Evolutionary conservation across 192 early-diverging fungal species (phyloP), one percentile per base, ranked within the genome.

Genomic region (Podila epigama): DNA sequence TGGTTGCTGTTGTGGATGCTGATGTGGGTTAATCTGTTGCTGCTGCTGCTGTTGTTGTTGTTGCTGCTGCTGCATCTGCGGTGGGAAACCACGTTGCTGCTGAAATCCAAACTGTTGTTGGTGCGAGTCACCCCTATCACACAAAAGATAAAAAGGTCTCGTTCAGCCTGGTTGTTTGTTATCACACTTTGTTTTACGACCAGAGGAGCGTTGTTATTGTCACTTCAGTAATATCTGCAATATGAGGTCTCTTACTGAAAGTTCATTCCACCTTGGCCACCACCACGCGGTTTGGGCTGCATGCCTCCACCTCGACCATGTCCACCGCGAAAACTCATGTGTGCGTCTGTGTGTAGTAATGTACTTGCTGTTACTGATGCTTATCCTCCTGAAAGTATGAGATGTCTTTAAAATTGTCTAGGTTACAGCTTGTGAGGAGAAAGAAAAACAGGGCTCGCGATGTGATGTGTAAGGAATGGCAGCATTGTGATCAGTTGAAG

Each of bases 261-360:
- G 57, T 66, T 66, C 70, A 75, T 66, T 25, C 71, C 68, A 25
- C 54, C 59, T n/a, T 57, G 58, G 2, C 65, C 65, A 27, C 69
- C 69, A 10, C 60, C 69, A 39, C 69, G 59, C 15, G 69, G 60
- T 22, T 70, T 70, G 5, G 18, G 39, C 35, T 63, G 69, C 70
- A 72, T 72, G 35, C 70, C 73, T 48, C 68, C 70, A 22, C 73
- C 73, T 58, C 73, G 34, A 5, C 73, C 66, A 56, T 58, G 73
- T 33, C 66, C 66, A 15, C 66, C 73, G 27, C 73, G 41, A 39
- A 36, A 50, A 28, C 54, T 48, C 44, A 48, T 48, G 7, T 7
- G 52, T 16, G 25, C 4, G 52, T 29, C 25, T 54, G 20, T 29
- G 52, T 32, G 29, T 32, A 32, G 15, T 48, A 22, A n/a, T 48